phyloP scores from a whole-genome alignment of 768 basidiomycete genomes.

The Leccinellum luteum region DNA sequence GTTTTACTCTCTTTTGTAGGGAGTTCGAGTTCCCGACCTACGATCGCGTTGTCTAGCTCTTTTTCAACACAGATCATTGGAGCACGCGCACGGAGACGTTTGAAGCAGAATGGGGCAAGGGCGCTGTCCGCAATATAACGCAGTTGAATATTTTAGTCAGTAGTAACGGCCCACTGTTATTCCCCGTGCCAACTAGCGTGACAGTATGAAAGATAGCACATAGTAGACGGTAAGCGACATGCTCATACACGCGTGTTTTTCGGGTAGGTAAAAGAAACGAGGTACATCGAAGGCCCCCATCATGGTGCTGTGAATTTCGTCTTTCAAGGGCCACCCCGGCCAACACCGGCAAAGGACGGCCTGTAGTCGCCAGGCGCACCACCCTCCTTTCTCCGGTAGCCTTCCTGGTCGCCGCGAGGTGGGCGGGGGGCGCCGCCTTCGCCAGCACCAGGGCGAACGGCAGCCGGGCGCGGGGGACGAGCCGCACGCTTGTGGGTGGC shows the following conservation, averaged over 20 bases:
- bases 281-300: background rate
- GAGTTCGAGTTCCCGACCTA: too few relatives aligned
- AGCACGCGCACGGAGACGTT: background rate
- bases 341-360: constrained; percentile 86
- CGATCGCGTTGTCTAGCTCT: background rate
- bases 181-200: too few relatives aligned
- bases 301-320: too few relatives aligned
- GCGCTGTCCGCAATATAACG: background rate
- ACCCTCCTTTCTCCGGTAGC: constrained; percentile 85
- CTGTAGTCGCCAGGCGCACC: constrained; percentile 87
- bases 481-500: constrained; percentile 96
- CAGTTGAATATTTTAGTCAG: too few relatives aligned
- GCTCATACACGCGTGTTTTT: constrained; percentile 27
- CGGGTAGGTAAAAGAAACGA: background rate
- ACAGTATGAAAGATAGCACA: constrained; percentile 29
- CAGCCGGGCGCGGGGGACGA: constrained; percentile 81
- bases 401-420: constrained; percentile 86
- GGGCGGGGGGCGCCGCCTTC: constrained; percentile 82
- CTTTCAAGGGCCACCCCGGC: constrained; percentile 74
- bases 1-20: too few relatives aligned
- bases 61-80: background rate
- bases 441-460: constrained; percentile 65
- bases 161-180: too few relatives aligned
- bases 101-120: background rate
- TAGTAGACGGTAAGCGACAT: constrained; percentile 23